phyloP scores from a whole-genome alignment of 208 protist genomes.

The Polymyxa betae region DNA sequence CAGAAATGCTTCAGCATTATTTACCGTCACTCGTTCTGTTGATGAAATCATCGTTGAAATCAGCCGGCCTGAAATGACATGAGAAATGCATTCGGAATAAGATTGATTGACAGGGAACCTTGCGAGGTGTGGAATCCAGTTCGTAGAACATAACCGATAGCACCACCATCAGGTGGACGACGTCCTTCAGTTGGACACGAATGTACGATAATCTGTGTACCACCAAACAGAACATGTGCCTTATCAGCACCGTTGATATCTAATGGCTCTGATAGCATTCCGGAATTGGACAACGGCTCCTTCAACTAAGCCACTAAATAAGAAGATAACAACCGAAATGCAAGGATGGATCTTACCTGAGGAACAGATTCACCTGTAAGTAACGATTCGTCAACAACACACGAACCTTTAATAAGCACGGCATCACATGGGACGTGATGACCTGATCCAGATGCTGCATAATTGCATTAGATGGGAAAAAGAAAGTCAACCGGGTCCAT shows the following conservation, averaged over 20 bases:
- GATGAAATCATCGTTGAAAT: slow-evolving; percentile 83
- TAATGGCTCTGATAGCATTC: slow-evolving; percentile 13
- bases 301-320: not conserved
- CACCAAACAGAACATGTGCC: slow-evolving; percentile 88
- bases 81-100: not conserved
- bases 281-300: not conserved
- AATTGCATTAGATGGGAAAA: not conserved
- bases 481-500: slow-evolving; percentile 43
- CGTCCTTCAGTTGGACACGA: not conserved
- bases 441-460: not conserved
- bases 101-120: slow-evolving; percentile 87
- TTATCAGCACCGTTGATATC: slow-evolving; percentile 73
- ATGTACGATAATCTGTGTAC: slow-evolving; percentile 85
- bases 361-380: slow-evolving; percentile 72
- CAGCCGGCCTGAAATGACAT: slow-evolving; percentile 55
- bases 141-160: slow-evolving; percentile 91
- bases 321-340: not conserved
- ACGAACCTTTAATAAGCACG: slow-evolving; percentile 86
- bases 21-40: slow-evolving; percentile 88
- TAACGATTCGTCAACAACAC: slow-evolving; percentile 69
- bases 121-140: slow-evolving; percentile 98
- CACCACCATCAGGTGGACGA: slow-evolving; percentile 76
- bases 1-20: slow-evolving; percentile 88
- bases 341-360: slow-evolving; percentile 57
- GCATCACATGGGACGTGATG: slow-evolving; percentile 76